Percentiles rank a stretch among this genome's conserved stretches.
phyloP scores from a whole-genome alignment of 306 rosid genomes.

The Dryas alaskensis region DNA sequence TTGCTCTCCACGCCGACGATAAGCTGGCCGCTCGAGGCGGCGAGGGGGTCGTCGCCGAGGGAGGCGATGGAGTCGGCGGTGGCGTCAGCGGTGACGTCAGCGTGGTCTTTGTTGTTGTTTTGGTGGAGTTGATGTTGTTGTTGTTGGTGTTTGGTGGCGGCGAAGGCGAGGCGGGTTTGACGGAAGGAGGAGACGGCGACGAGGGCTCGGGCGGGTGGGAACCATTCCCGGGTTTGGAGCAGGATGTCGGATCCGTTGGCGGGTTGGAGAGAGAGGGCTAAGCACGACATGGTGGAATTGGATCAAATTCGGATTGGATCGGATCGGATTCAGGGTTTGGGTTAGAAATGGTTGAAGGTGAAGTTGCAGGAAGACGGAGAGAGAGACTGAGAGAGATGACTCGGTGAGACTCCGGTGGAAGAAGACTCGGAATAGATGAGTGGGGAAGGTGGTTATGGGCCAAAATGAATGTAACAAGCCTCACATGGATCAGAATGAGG shows the following conservation, averaged over 20 bases:
- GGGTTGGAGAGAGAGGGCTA: slow-evolving; percentile 86
- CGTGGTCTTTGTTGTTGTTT: slow-evolving; percentile 7
- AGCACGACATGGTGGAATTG: slow-evolving; percentile 57
- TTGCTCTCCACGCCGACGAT: slow-evolving; percentile 93
- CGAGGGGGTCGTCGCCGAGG: slow-evolving; percentile 83
- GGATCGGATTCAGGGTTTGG: neutral
- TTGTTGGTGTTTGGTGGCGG: slow-evolving; percentile 39
- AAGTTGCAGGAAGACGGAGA: neutral
- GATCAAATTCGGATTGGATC: slow-evolving; percentile 8
- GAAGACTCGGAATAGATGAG: neutral
- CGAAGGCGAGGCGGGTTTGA: slow-evolving; percentile 69
- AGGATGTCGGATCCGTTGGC: slow-evolving; percentile 81
- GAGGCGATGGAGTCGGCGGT: slow-evolving; percentile 64
- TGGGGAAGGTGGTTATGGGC: neutral
- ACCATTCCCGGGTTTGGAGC: slow-evolving; percentile 94
- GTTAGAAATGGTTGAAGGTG: neutral
- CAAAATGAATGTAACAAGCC: neutral
- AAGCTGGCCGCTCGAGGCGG: slow-evolving; percentile 89
- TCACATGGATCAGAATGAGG: neutral
- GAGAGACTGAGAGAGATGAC: neutral
- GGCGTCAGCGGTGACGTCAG: slow-evolving; percentile 33
- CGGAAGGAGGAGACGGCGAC: slow-evolving; percentile 87
- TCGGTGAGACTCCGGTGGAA: neutral
- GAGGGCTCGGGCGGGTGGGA: slow-evolving; percentile 88
- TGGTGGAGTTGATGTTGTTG: slow-evolving; percentile 13